Conservation (phyloP, 495 filamentous ascomycete genomes). For the Penicillium turbatum region DNA sequence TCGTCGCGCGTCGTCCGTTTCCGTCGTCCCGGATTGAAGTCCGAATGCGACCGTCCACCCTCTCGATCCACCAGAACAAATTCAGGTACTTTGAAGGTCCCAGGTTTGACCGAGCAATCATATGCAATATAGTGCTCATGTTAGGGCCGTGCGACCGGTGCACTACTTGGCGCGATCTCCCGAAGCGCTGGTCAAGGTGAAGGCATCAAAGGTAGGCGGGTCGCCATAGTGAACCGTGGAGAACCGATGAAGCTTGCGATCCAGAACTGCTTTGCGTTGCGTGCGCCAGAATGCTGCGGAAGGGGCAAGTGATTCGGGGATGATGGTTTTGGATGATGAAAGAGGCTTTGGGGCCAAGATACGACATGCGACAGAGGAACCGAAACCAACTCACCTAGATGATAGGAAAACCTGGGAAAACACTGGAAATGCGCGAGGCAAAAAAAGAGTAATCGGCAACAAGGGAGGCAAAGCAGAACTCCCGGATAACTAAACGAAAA, state of each 20-base stretch:
- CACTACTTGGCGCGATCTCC: conserved; percentile 4
- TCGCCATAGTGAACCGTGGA: background rate
- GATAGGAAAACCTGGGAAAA: conserved; percentile 20
- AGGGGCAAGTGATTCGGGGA: background rate
- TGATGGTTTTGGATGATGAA: conserved; percentile 10
- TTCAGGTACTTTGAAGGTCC: background rate
- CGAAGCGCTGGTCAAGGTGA: conserved; percentile 12
- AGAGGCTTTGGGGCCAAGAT: conserved; percentile 15
- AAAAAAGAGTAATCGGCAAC: conserved; percentile 22
- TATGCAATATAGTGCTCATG: background rate
- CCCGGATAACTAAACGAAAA: conserved; percentile 31
- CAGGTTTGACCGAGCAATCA: background rate
- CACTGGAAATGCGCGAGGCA: conserved; percentile 30
- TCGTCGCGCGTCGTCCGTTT: conserved; percentile 25
- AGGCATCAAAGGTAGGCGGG: background rate
- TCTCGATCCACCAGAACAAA: conserved; percentile 4
- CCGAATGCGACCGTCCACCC: conserved; percentile 24
- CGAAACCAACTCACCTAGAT: conserved; percentile 20
- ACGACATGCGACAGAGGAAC: background rate
- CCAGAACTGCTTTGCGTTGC: background rate
- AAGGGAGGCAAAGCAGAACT: conserved; percentile 26
- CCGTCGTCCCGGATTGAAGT: conserved; percentile 15
- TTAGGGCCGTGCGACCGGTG: background rate
- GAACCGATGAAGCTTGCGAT: background rate
- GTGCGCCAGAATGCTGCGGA: background rate